A percentile compares a stretch with the other conserved stretches of the same genome.
Conservation (phyloP, 2,329 filamentous ascomycete genomes). For the Fusarium newnesense region DNA sequence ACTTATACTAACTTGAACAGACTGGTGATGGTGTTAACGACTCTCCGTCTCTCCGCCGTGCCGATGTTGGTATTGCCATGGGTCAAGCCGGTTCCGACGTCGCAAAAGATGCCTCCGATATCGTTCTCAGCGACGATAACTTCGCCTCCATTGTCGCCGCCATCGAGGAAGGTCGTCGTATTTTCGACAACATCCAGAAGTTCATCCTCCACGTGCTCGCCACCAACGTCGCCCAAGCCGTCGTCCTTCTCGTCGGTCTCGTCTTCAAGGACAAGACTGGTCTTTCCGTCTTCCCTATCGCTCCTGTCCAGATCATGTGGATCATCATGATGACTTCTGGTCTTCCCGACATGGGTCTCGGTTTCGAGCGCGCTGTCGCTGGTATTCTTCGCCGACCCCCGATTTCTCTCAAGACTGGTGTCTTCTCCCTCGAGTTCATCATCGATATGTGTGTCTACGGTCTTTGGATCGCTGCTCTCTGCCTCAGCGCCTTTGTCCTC, state of each 20-base stretch:
- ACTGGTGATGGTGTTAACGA: constrained; percentile 82
- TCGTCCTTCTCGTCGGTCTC: constrained; percentile 75
- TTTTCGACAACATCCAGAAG: constrained; percentile 82
- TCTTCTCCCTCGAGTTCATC: constrained; percentile 74
- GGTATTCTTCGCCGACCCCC: constrained; percentile 77
- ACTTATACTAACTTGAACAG: constrained; percentile 34
- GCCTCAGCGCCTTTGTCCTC: constrained; percentile 70
- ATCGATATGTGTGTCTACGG: constrained; percentile 76
- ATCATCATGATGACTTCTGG: constrained; percentile 83
- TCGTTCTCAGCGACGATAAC: constrained; percentile 78
- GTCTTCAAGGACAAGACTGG: constrained; percentile 73
- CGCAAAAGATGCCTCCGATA: constrained; percentile 72
- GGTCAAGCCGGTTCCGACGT: constrained; percentile 71
- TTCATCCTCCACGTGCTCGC: constrained; percentile 77
- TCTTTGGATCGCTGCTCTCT: constrained; percentile 73
- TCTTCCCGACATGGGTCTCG: constrained; percentile 80
- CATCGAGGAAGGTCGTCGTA: constrained; percentile 76
- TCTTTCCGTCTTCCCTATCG: constrained; percentile 77
- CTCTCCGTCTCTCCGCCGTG: constrained; percentile 74
- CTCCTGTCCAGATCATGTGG: constrained; percentile 83
- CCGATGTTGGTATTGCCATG: constrained; percentile 79
- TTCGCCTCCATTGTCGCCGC: constrained; percentile 78
- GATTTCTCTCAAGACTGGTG: constrained; percentile 67
- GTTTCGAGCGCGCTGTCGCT: constrained; percentile 75
- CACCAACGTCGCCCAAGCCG: constrained; percentile 77